A percentile compares a stretch with the other conserved stretches of the same genome.
phyloP scores from a whole-genome alignment of 2,329 filamentous ascomycete genomes.

The Fusarium cicatricum region DNA sequence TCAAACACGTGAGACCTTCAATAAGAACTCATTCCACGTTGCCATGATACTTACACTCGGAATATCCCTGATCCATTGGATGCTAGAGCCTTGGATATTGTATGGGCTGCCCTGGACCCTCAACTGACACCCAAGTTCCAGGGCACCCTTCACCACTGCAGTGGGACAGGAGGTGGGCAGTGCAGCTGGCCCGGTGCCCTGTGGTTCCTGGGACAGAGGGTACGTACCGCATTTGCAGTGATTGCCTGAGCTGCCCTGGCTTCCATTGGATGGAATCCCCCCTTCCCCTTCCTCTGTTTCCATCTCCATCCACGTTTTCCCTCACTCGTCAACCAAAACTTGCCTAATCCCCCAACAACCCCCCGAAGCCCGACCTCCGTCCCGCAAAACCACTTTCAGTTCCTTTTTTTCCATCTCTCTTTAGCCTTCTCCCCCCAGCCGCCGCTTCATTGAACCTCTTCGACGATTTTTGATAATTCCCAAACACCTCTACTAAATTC shows the following conservation, averaged over 20 bases:
- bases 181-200: too few relatives aligned
- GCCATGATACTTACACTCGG: not conserved
- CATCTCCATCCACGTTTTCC: constrained; percentile 47
- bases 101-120: not conserved
- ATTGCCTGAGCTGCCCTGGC: not conserved
- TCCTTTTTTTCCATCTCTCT: constrained; percentile 39
- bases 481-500: constrained; percentile 21
- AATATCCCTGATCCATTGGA: too few relatives aligned
- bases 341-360: constrained; percentile 43
- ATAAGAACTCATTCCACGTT: constrained; percentile 9
- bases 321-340: constrained; percentile 42
- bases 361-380: constrained; percentile 32
- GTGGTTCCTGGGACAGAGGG: not conserved
- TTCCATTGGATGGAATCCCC: constrained; percentile 10
- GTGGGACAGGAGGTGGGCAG: not conserved
- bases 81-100: not conserved
- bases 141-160: constrained; percentile 14
- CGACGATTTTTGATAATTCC: constrained; percentile 32
- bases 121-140: constrained; percentile 15
- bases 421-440: constrained; percentile 30
- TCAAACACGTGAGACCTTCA: not conserved
- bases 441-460: constrained; percentile 30
- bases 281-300: constrained; percentile 28
- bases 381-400: constrained; percentile 37
- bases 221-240: constrained; percentile 16